Percentiles rank a stretch among this genome's conserved stretches.
Evolutionary conservation across 2,329 filamentous ascomycete species (phyloP).

Genomic region (Fusarium penzigii): DNA sequence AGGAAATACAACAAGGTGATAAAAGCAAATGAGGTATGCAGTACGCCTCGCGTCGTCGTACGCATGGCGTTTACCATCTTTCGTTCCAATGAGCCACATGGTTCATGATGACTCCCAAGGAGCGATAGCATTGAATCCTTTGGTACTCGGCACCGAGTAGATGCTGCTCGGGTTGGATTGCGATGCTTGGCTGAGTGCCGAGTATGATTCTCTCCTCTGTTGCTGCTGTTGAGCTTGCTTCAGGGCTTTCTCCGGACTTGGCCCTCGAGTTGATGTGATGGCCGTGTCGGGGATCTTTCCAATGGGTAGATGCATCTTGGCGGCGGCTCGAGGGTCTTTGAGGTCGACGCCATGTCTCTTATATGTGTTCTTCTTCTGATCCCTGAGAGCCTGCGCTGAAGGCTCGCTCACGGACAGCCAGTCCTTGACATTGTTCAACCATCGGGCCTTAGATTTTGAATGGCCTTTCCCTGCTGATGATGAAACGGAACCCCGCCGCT

Average conservation of each 20-base stretch:
- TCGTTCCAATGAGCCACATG: not conserved
- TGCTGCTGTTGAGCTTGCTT: constrained; percentile 37
- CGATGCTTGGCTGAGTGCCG: constrained; percentile 25
- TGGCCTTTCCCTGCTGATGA: constrained; percentile 15
- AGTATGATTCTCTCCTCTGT: constrained; percentile 31
- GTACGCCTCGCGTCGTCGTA: not conserved
- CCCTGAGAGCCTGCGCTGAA: constrained; percentile 49
- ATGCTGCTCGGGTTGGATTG: constrained; percentile 40
- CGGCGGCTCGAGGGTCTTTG: constrained; percentile 45
- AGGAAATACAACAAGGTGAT: not conserved
- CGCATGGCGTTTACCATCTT: not conserved
- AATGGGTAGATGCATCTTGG: constrained; percentile 48
- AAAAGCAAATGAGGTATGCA: not conserved
- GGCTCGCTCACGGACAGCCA: constrained; percentile 53
- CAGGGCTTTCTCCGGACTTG: constrained; percentile 47
- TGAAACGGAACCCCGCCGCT: constrained; percentile 10
- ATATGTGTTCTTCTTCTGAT: constrained; percentile 46
- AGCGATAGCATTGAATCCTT: constrained; percentile 32
- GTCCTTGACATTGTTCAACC: constrained; percentile 46
- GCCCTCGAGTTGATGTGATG: constrained; percentile 47
- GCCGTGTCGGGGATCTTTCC: constrained; percentile 46
- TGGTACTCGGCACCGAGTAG: constrained; percentile 34
- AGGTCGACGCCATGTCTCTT: constrained; percentile 45
- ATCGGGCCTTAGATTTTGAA: constrained; percentile 33
- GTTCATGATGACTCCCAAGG: constrained; percentile 33